Base-by-base conservation (phyloP, 192 early-diverging fungal genomes). In the Endogone sp. region DNA sequence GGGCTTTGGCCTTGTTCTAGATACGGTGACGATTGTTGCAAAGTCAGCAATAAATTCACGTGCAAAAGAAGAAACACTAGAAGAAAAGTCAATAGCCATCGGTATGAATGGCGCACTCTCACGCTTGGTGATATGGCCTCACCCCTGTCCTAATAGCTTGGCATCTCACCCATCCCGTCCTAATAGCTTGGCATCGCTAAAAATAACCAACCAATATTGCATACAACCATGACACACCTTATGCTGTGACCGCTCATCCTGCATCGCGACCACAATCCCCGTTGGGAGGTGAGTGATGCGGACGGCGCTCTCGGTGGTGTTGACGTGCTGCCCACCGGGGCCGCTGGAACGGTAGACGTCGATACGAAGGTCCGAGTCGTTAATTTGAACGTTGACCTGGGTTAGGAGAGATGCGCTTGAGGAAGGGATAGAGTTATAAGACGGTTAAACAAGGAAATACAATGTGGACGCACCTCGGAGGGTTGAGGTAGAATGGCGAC, bases 231-330 rank as follows among this genome's bases (percentile, higher is more conserved):
- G 2, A 2, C 61, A 29, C 71, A 81, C 82, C 63, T 89, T 89
- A 60, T 93, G 90, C 75, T 99, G 96, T n/a, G 95, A 97, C 61
- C 95, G 81, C 72, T 97, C 92, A 65, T 91, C 91, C 81, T 97
- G 95, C 78, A 93, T 93, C 29, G 89, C 81, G 4, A 95, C 91
- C 6, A 86, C 83, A 37, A 95, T 89, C 0, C 95, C 95, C 3
- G 94, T 94, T 6, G 97, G 93, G 24, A 97, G 69, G 81, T 99
- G 97, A 8, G 93, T 95, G 28, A 99, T 85, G 4, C 95, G 86
- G 65, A 98, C 94, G 6, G 97, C 95, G 70, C 89, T 92, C 63
- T 98, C 95, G 0, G 97, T 97, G 3, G 91, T 98, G 63, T 97
- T 99, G 6, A 98, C 95, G 72, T 97, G 95, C 84, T 94, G 92